Base-by-base conservation (phyloP, 208 protist species). In the Acanthamoeba pearcei region DNA sequence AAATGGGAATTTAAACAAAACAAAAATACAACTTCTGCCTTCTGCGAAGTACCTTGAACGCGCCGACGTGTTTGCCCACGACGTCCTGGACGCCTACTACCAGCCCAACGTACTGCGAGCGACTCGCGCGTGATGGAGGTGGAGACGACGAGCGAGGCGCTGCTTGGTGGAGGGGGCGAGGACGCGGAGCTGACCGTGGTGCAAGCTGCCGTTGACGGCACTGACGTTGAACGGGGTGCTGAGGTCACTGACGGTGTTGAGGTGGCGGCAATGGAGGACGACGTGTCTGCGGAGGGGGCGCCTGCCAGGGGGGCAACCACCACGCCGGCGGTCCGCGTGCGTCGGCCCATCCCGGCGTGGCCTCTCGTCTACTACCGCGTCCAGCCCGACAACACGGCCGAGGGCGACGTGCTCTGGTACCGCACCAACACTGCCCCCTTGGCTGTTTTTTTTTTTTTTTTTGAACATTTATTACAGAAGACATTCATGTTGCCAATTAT, bases 331-430 rank as follows among this genome's bases (percentile, higher is more conserved):
- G 60, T 66, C 6, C 60, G 60, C 68, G 68, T 76, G 76, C 76
- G 80, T 29, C 80, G 80, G 22, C 80, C 80, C 17, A 88, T 88
- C 32, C 80, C 80, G 27, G 80, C 80, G 5, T 88, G 80, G 80
- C 80, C 80, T 12, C 80, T 88, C 19, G 80, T 88, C 51, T 88
- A 88, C 51, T 88, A 88, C 51, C 80, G 51, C 24, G 51, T 64
- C 0, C 24, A 55, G 51, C 80, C 80, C 6, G 80, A 88, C 51
- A 42, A 64, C 51, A 29, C 80, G 1, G 80, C 80, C 32, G 80
- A 88, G 51, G 80, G 49, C 5, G 80, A 88, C 80, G 53, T 88
- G 19, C 80, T 88, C 15, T 88, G 80, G 80, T 88, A 24, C 53
- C 17, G 3, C 38, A 13, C 74, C 74, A 12, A 15, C 38, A 57